Evolutionary conservation across 2,329 filamentous ascomycete genomes (phyloP).

Genomic region (Botryosphaeria agaves): DNA sequence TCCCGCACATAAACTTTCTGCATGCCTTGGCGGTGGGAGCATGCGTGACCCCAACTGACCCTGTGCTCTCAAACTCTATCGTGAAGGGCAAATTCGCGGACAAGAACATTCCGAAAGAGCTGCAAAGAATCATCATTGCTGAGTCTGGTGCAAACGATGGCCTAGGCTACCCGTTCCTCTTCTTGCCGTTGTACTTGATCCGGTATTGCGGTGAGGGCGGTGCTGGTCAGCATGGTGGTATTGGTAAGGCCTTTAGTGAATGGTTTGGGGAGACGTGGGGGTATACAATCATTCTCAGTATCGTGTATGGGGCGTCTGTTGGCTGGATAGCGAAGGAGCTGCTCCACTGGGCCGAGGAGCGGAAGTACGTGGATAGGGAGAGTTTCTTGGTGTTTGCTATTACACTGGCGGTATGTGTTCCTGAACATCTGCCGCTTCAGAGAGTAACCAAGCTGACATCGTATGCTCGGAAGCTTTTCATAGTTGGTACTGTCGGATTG

Average conservation of each 20-base stretch:
- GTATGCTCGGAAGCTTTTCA: conserved; percentile 42
- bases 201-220: conserved; percentile 51
- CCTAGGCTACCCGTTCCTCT: conserved; percentile 75
- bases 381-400: conserved; percentile 80
- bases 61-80: conserved; percentile 72
- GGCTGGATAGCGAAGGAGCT: conserved; percentile 71
- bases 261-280: conserved; percentile 81
- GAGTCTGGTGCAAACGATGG: conserved; percentile 86
- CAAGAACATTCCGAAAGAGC: conserved; percentile 64
- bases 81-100: conserved; percentile 91
- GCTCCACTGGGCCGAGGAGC: conserved; percentile 69
- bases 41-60: conserved; percentile 85
- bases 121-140: conserved; percentile 49
- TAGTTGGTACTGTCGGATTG: conserved; percentile 72
- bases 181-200: conserved; percentile 68
- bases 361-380: conserved; percentile 67
- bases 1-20: conserved; percentile 54
- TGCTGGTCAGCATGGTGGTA: conserved; percentile 37
- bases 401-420: conserved; percentile 46
- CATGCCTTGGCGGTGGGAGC: conserved; percentile 67
- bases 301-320: conserved; percentile 58
- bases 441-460: conserved; percentile 3
- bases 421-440: neutral
- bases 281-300: conserved; percentile 64
- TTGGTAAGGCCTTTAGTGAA: conserved; percentile 48